Conservation (phyloP, 2,329 filamentous ascomycete genomes). For the Pseudogymnoascus sp. region DNA sequence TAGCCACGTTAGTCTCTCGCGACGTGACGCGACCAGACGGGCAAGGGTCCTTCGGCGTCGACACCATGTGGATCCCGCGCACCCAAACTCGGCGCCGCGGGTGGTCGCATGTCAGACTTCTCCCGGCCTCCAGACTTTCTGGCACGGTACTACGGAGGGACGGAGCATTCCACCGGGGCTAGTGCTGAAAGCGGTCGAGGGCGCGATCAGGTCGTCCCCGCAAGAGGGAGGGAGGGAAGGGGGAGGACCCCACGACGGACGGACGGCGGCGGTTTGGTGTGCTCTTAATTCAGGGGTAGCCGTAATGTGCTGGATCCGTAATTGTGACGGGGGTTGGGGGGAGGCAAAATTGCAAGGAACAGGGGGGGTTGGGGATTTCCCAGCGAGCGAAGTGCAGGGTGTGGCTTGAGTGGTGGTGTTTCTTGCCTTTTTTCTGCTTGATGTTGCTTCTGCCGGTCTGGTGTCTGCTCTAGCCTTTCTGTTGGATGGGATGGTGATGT, state of each 20-base stretch:
- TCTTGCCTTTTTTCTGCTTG: not conserved
- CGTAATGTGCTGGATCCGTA: constrained; percentile 1
- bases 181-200: not conserved
- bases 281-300: not conserved
- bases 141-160: not conserved
- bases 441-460: not conserved
- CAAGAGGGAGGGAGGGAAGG: not conserved
- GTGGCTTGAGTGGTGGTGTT: not conserved
- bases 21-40: not conserved
- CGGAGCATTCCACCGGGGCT: not conserved
- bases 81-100: not conserved
- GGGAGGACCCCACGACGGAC: not conserved
- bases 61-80: not conserved
- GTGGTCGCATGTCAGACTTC: not conserved
- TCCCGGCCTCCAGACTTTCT: not conserved
- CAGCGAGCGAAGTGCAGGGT: not conserved
- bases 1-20: not conserved
- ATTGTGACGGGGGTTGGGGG: not conserved
- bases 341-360: not conserved
- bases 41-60: not conserved
- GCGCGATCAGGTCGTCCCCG: not conserved
- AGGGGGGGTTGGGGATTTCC: not conserved
- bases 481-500: not conserved
- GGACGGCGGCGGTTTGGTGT: not conserved
- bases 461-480: not conserved